phyloP scores from a whole-genome alignment of 805 yeast genomes.

The Yamadazyma sp. region DNA sequence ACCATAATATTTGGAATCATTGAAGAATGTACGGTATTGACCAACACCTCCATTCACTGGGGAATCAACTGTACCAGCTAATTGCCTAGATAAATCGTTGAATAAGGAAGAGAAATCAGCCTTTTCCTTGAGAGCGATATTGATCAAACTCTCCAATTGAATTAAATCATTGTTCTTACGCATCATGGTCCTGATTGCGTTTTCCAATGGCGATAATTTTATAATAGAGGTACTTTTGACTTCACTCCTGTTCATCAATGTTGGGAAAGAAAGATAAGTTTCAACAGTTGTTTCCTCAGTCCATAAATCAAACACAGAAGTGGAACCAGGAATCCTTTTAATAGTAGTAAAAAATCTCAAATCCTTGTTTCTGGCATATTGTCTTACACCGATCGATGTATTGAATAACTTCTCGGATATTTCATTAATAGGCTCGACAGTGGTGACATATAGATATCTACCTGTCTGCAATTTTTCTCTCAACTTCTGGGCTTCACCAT shows the following conservation, averaged over 20 bases:
- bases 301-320: slow-evolving; percentile 76
- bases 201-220: slow-evolving; percentile 79
- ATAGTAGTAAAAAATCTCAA: slow-evolving; percentile 67
- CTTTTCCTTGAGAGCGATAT: slow-evolving; percentile 52
- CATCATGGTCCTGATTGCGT: slow-evolving; percentile 68
- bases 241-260: slow-evolving; percentile 82
- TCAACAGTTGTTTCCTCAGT: slow-evolving; percentile 83
- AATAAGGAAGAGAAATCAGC: slow-evolving; percentile 49
- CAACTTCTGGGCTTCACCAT: slow-evolving; percentile 54
- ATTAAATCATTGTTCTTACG: slow-evolving; percentile 71
- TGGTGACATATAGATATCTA: slow-evolving; percentile 65
- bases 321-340: slow-evolving; percentile 71
- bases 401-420: slow-evolving; percentile 46
- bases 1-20: slow-evolving; percentile 34
- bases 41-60: slow-evolving; percentile 94
- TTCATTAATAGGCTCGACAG: slow-evolving; percentile 68
- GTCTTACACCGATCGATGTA: slow-evolving; percentile 61
- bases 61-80: slow-evolving; percentile 85
- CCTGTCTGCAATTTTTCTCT: slow-evolving; percentile 60
- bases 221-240: slow-evolving; percentile 48
- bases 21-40: slow-evolving; percentile 70
- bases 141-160: slow-evolving; percentile 62
- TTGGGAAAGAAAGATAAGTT: slow-evolving; percentile 77
- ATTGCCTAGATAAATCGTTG: slow-evolving; percentile 65
- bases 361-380: slow-evolving; percentile 74